Evolutionary conservation across 75 land plant genomes (phyloP), one percentile per base, ranked within the genome.

Genomic region (Pinus albicaulis): DNA sequence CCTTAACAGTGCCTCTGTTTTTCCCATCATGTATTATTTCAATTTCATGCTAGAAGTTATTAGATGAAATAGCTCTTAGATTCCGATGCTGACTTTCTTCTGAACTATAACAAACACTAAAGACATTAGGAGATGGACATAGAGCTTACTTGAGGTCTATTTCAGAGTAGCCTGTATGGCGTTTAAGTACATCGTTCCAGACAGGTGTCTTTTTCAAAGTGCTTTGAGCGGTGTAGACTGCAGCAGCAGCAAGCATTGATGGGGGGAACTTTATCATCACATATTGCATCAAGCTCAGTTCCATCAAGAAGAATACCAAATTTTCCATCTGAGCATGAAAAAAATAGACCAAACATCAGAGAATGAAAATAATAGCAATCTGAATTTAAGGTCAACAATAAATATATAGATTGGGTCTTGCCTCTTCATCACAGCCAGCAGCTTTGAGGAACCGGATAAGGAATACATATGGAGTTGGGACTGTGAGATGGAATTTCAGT

Each of bases 401-500:
- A 72, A 19, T 84, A 60, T 38, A 72, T 80, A 52, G 75, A 80
- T 19, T 31, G 55, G 20, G 76, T 56, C 0, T 7, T 56, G 86
- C 94, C 94, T 89, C 80, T 48, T 77, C 79, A 56, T 91, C 92
- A 15, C 90, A 74, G 64, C 82, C 82, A 3, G 96, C 92, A 73
- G 98, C 98, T 81, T 95, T 95, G 28, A 95, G 86, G 79, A 91
- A 91, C 63, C 98, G 72, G 59, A 79, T 69, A 83, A 95, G 83
- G 74, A 95, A 95, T 5, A 95, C 96, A 81, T 95, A 95, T 12
- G 90, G 90, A 26, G 98, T 95, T 6, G 98, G 94, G 12, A 92
- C 89, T 80, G 86, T 89, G 23, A 95, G 73, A 73, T 88, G 83
- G 71, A 91, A 95, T 53, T 80, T 81, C 78, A 95, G 66, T 23